phyloP scores from a whole-genome alignment of 75 land plant genomes.

The Ceratopteris richardii region DNA sequence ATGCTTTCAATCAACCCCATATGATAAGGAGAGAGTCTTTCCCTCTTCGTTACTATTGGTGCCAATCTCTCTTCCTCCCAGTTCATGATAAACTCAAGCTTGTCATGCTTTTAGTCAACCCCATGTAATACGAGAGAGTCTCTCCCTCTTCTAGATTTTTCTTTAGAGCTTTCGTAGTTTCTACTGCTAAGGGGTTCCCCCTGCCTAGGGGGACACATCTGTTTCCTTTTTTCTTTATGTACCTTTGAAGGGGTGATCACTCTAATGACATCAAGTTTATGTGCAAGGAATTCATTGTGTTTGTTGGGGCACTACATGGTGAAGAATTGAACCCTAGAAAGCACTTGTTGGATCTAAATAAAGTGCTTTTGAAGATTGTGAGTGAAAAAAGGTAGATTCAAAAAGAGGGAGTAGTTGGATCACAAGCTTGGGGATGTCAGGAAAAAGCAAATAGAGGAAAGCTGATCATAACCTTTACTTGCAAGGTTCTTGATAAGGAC shows the following conservation, averaged over 20 bases:
- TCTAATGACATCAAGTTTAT: constrained; percentile 47
- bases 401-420: constrained; percentile 63
- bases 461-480: constrained; percentile 59
- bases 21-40: too few relatives aligned
- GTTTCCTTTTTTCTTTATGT: too few relatives aligned
- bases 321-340: constrained; percentile 74
- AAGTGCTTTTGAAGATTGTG: constrained; percentile 56
- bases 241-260: constrained; percentile 41
- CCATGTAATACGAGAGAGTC: too few relatives aligned
- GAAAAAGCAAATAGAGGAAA: constrained; percentile 84
- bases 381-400: constrained; percentile 1
- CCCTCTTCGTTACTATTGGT: too few relatives aligned
- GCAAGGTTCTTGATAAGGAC: constrained; percentile 69
- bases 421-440: constrained; percentile 45
- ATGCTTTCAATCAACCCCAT: too few relatives aligned
- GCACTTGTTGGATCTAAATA: constrained; percentile 63
- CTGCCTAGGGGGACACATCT: too few relatives aligned
- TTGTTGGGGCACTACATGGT: constrained; percentile 64
- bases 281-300: constrained; percentile 56
- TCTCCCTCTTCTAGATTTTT: too few relatives aligned
- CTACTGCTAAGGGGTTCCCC: too few relatives aligned
- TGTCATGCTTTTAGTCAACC: too few relatives aligned
- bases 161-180: too few relatives aligned
- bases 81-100: too few relatives aligned
- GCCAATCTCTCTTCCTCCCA: too few relatives aligned